Evolutionary conservation across 2,329 filamentous ascomycete species (phyloP), one percentile per base, ranked within the genome.

Genomic region (Calycina marina): DNA sequence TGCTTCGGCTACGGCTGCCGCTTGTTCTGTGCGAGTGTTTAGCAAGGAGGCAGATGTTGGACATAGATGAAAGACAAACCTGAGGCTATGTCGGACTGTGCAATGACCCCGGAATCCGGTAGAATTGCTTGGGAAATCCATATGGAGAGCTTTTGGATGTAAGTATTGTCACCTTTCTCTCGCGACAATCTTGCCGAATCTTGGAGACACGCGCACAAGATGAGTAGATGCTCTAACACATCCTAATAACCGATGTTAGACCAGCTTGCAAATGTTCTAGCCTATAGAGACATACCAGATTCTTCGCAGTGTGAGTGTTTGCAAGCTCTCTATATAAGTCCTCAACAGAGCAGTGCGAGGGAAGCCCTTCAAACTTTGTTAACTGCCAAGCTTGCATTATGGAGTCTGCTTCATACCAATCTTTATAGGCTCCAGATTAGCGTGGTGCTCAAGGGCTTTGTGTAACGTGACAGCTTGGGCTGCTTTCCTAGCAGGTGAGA

Each of bases 101-200:
- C 14, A 10, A 47, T 34, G 8, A 45, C 14, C n/a, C 31, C 38
- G 4, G 32, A 36, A 31, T 43, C 37, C 18, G 49, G 49, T 5
- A 47, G 30, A 9, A 50, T 45, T 4, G 12, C 11, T 22, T 39
- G 41, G 8, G 49, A 40, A 5, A 48, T 28, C 42, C 43, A 48
- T 4, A 28, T n/a, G 2, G 34, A 41, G 11, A 53, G 18, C 6
- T 43, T 38, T 3, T 24, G 14, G 5, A 36, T 35, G 15, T 28
- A 28, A 14, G 40, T 33, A 6, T 30, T 28, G 29, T 48, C 42
- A 9, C 32, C 29, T 12, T 25, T 26, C 18, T 35, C 24, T 20
- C 29, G 33, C 6, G 24, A n/a, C 5, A 46, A 14, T 17, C 30
- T 30, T 6, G 30, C 17, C 6, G 30, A 17, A 14, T 35, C 25